Evolutionary conservation across 257 asterid genomes (phyloP).

Genomic region (Solanum etuberosum): DNA sequence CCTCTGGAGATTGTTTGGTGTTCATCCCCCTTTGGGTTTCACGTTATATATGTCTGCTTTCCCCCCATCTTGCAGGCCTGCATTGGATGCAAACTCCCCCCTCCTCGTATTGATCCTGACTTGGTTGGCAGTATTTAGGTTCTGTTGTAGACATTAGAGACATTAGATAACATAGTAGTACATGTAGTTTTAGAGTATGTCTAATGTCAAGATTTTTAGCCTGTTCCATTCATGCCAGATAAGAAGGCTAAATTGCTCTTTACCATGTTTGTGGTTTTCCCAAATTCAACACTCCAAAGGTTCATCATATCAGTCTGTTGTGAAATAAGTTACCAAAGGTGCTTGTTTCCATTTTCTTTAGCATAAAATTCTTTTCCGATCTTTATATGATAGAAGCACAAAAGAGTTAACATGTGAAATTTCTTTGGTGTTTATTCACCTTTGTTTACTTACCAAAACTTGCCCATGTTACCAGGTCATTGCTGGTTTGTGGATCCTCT

Average conservation of each 20-base stretch:
- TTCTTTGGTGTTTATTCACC: not conserved
- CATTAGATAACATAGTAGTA: not conserved
- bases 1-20: not conserved
- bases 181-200: not conserved
- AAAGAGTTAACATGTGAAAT: not conserved
- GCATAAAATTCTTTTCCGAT: not conserved
- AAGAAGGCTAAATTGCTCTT: not conserved
- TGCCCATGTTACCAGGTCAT: constrained; percentile 33
- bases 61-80: not conserved
- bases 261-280: not conserved
- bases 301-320: not conserved
- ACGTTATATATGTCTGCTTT: not conserved
- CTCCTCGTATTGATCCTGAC: not conserved
- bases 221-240: not conserved
- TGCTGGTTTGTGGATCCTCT: constrained; percentile 63
- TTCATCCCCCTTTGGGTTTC: not conserved
- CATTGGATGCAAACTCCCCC: not conserved
- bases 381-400: not conserved
- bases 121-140: not conserved
- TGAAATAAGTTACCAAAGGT: not conserved
- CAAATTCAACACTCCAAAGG: not conserved
- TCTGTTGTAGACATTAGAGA: not conserved
- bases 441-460: not conserved
- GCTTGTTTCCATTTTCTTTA: not conserved
- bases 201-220: not conserved